phyloP scores from a whole-genome alignment of 768 basidiomycete species.

The Austroboletus eburneus region DNA sequence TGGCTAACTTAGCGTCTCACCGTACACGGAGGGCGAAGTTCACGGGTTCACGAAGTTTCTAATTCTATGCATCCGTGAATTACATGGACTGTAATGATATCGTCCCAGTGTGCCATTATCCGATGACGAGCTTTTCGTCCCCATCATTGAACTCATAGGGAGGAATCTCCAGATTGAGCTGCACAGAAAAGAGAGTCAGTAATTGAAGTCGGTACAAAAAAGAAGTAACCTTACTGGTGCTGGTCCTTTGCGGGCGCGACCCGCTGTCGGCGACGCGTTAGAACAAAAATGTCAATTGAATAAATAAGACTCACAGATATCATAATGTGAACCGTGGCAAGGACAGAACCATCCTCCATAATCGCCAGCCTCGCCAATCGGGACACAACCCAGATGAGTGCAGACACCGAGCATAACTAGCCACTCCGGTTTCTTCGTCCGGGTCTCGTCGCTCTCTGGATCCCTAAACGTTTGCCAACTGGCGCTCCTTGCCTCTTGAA shows the following conservation, averaged over 20 bases:
- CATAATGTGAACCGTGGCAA: conserved; percentile 98
- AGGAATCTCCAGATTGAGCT: conserved; percentile 95
- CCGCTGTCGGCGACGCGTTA: conserved; percentile 49
- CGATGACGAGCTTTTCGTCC: conserved; percentile 83
- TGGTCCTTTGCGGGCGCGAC: conserved; percentile 93
- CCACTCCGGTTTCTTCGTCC: conserved; percentile 96
- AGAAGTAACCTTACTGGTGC: conserved; percentile 67
- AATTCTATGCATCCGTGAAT: conserved; percentile 19
- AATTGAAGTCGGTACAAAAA: neutral
- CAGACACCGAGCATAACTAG: conserved; percentile 89
- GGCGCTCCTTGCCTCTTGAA: conserved; percentile 81
- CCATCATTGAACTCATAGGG: conserved; percentile 83
- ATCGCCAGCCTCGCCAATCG: conserved; percentile 96
- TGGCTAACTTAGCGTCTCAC: too few relatives aligned
- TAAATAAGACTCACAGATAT: conserved; percentile 68
- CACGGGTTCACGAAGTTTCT: conserved; percentile 17
- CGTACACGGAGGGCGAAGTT: neutral
- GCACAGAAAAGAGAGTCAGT: conserved; percentile 10
- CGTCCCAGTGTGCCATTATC: conserved; percentile 40
- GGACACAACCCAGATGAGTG: conserved; percentile 98
- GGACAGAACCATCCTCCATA: conserved; percentile 99
- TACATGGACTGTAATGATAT: conserved; percentile 17
- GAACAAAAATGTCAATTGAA: neutral
- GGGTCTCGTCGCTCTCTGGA: conserved; percentile 84
- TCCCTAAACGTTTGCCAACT: conserved; percentile 90